Evolutionary conservation across 495 filamentous ascomycete genomes (phyloP), one percentile per base, ranked within the genome.

Genomic region (Cercophora newfieldiana): DNA sequence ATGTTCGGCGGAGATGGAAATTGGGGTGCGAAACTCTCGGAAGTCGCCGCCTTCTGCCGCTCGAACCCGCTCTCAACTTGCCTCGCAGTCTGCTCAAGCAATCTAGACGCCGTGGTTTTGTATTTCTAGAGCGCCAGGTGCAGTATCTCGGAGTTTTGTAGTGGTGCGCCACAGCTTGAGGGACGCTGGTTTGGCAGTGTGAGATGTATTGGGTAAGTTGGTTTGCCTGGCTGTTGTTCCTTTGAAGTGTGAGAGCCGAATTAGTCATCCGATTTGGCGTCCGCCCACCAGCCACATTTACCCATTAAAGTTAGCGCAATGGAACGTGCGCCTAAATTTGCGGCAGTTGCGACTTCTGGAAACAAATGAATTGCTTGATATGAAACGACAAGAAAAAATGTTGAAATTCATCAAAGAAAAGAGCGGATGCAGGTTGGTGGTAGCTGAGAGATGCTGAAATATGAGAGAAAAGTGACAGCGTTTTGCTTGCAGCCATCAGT

Each of bases 141-240:
- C 66, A 64, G 60, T 67, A 70, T 68, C 51, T 66, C 37, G 49
- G n/a, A 59, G 12, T 65, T 61, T 70, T 63, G 59, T 64, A 70
- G 68, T 69, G 69, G 59, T 69, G 70, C 71, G 66, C 72, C 64
- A 68, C 64, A 65, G 70, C 24, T 72, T 65, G 63, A 61, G 61
- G 54, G 64, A 62, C 65, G 68, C 28, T 58, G 68, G 64, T 67
- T 73, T 67, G 31, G 66, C 69, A 58, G 70, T 50, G 64, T 56
- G 70, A 59, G 74, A 68, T 74, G 74, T 68, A 71, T 70, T 69
- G 70, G 72, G 74, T 66, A 76, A 76, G 74, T 73, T 73, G 60
- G 47, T 37, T 55, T 59, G 53, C 62, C 31, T n/a, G 56, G 65
- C 49, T 64, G 66, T 61, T 56, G 48, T 28, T 53, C 29, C 66